phyloP scores from a whole-genome alignment of 2,329 filamentous ascomycete species.

The Calycina herbarum region DNA sequence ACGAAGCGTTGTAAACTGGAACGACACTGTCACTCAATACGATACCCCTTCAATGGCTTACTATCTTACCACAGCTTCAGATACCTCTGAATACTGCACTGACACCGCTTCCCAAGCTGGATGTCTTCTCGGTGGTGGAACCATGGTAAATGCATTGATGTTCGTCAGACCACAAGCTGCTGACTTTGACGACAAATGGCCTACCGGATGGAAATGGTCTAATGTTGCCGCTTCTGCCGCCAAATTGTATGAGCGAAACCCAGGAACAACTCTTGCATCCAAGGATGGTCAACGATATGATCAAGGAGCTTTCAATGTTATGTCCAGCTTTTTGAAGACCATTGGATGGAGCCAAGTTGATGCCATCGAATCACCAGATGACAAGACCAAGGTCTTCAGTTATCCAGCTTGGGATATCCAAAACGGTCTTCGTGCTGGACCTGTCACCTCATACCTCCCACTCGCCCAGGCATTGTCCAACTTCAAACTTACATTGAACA shows the following conservation, averaged over 20 bases:
- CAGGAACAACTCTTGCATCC: constrained; percentile 65
- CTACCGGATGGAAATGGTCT: constrained; percentile 62
- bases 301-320: constrained; percentile 62
- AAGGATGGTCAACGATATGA: constrained; percentile 64
- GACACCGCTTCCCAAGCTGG: constrained; percentile 63
- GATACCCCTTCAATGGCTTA: constrained; percentile 70
- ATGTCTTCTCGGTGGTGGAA: constrained; percentile 63
- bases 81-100: constrained; percentile 42
- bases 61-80: constrained; percentile 62
- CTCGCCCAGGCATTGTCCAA: constrained; percentile 58
- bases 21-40: constrained; percentile 57
- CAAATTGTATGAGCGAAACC: constrained; percentile 66
- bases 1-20: constrained; percentile 25
- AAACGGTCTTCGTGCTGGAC: constrained; percentile 65
- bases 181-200: constrained; percentile 72
- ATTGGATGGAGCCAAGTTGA: constrained; percentile 53
- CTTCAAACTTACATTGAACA: constrained; percentile 66
- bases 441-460: constrained; percentile 68
- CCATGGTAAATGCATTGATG: constrained; percentile 60
- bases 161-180: constrained; percentile 63
- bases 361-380: constrained; percentile 48
- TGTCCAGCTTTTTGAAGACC: constrained; percentile 49
- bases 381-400: constrained; percentile 64
- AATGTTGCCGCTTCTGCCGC: constrained; percentile 60
- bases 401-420: constrained; percentile 65